Evolutionary conservation across 192 early-diverging fungal genomes (phyloP).

Genomic region (Linnemannia exigua): DNA sequence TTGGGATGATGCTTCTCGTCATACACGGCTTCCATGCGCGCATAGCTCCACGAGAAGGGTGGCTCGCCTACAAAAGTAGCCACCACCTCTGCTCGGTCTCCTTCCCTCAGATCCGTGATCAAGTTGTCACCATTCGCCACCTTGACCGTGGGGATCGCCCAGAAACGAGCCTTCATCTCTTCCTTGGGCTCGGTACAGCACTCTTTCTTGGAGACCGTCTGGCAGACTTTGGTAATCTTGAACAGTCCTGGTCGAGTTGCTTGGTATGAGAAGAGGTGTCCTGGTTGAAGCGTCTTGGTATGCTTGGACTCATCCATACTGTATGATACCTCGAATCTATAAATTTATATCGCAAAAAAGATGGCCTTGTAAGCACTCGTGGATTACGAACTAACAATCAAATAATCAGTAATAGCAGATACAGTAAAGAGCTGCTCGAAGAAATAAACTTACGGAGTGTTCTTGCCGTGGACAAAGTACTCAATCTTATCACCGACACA

Average conservation of each 20-base stretch:
- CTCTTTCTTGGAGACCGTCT: constrained; percentile 38
- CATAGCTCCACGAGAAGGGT: constrained; percentile 45
- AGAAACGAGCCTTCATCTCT: constrained; percentile 28
- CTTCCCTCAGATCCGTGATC: constrained; percentile 42
- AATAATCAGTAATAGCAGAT: neutral
- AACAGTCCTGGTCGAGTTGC: constrained; percentile 29
- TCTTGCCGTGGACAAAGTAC: constrained; percentile 35
- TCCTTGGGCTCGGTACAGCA: constrained; percentile 41
- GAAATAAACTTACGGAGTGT: constrained; percentile 23
- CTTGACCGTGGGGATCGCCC: constrained; percentile 45
- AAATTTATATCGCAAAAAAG: neutral
- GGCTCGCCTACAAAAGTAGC: constrained; percentile 42
- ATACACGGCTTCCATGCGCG: constrained; percentile 30
- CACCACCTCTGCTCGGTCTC: constrained; percentile 34
- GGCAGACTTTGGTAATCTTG: constrained; percentile 37
- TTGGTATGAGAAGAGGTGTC: constrained; percentile 22
- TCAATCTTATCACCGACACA: constrained; percentile 52
- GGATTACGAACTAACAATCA: neutral
- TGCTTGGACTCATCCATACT: constrained; percentile 33
- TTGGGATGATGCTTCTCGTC: constrained; percentile 31
- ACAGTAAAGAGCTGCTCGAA: neutral
- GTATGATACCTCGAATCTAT: constrained; percentile 47
- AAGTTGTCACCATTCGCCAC: constrained; percentile 28
- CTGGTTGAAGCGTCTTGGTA: constrained; percentile 12
- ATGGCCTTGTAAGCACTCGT: neutral